Base-by-base conservation (phyloP, 257 asterid species). In the Scutellaria galericulata region DNA sequence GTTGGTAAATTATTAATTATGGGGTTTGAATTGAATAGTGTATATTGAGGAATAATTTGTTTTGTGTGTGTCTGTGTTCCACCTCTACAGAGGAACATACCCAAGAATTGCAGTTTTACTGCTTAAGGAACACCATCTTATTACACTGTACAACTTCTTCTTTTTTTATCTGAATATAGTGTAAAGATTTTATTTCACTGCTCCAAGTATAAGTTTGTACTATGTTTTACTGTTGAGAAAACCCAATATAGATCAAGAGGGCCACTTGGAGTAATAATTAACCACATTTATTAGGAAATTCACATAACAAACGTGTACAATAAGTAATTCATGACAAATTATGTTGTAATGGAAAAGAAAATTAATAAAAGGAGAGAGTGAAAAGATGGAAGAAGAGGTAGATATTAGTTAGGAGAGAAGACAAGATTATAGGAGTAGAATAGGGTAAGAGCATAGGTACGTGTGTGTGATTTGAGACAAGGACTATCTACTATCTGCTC, bases 401-500 rank as follows among this genome's bases (percentile, higher is more conserved):
- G 67, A 71, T 61, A 9, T 11, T 72, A 37, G 64, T 61, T 50
- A 37, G 22, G 72, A 27, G 54, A 44, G 65, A 52, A 56, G 70
- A 73, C 64, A 74, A 55, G 56, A 52, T 46, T 8, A 12, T 14
- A 10, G 40, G 12, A 6, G 27, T 4, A 47, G 4, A 11, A 11
- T 11, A 47, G 14, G 13, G 4, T 11, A 11, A 8, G 8, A 51
- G 90, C 82, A 18, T 18, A 18, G 18, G 18, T 18, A 18, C 18
- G 18, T 18, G 18, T 18, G 18, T 18, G 18, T 18, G 18, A 18
- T 18, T 18, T 18, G 18, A 18, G 18, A 18, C 18, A 18, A 18
- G 18, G 18, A 18, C 90, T 81, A 83, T 83, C 73, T 76, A 68
- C 67, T 72, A 74, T 81, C 82, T 77, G 72, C 68, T 72, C 84